Evolutionary conservation across 2,329 filamentous ascomycete species (phyloP), one percentile per base, ranked within the genome.

Genomic region (Bipolaris victoriae): DNA sequence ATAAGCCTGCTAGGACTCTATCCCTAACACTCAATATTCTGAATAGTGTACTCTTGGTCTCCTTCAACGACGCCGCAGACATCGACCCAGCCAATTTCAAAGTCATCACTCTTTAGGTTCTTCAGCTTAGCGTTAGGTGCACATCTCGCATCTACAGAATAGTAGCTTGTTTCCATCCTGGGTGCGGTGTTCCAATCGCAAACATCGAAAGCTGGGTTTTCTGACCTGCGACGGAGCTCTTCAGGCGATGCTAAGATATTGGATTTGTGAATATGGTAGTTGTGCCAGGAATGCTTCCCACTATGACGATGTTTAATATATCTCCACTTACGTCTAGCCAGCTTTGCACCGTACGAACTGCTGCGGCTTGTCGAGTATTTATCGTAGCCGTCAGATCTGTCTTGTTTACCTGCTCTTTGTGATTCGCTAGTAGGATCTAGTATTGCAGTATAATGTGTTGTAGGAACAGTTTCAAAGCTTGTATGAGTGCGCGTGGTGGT

Each of bases 61-160:
- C 79, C 79, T 20, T 67, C 43, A 2, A 79, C 71, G 11, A 81
- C 74, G 57, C 64, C 61, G 43, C 60, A 68, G 22, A 55, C 51
- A 46, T 66, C 52, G 46, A 79, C 75, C 36, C 75, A 76, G 3
- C 79, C 78, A n/a, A 82, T 67, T 62, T 82, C 79, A 49, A 68
- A 67, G 11, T 47, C 51, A 48, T 68, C 60, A 37, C 64, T 67
- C 20, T 54, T 45, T 11, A 53, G 63, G 4, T 55, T 61, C 40
- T 64, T 62, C 11, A 61, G 52, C 58, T 68, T 68, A 24, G 66
- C 64, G 7, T 74, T 75, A 15, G 69, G 71, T 7, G 69, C 53
- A 59, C 79, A 81, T 15, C 57, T 58, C 20, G 68, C 67, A 37
- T 77, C 77, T 16, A 74, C 72, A 7, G 69, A 74, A 60, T 76